phyloP scores from a whole-genome alignment of 2,329 filamentous ascomycete species.

The Sclerotinia subarctica region DNA sequence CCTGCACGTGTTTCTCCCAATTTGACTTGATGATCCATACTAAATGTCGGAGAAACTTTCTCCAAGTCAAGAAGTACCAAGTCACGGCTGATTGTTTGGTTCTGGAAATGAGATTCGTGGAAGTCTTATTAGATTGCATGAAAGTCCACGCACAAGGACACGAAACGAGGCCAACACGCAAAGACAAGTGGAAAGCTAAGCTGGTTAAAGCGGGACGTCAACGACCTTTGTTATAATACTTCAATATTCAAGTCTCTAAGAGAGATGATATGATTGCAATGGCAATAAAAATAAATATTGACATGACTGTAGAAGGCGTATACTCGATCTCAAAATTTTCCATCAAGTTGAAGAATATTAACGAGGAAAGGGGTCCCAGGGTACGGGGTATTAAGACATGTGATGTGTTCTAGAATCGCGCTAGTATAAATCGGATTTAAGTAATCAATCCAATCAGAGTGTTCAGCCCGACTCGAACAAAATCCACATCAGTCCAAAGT shows the following conservation, averaged over 20 bases:
- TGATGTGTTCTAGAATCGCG: slow-evolving; percentile 2
- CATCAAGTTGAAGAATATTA: background rate
- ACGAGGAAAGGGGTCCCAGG: background rate
- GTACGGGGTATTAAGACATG: too few species aligned
- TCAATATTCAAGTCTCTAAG: background rate
- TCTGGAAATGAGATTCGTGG: background rate
- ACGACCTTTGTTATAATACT: background rate
- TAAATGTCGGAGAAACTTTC: background rate
- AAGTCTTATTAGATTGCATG: background rate
- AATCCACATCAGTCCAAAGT: background rate
- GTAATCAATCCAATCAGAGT: background rate
- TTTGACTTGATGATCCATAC: background rate
- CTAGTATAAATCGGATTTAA: background rate
- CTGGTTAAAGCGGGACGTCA: background rate
- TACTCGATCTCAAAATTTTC: background rate
- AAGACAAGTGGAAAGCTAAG: background rate
- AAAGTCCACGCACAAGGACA: background rate
- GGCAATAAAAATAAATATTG: background rate
- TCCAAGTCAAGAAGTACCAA: background rate
- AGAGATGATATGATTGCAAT: background rate
- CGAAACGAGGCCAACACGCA: background rate
- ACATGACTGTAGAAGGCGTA: background rate
- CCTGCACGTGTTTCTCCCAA: background rate
- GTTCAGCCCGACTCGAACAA: background rate
- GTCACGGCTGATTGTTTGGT: background rate